Evolutionary conservation across 2,329 filamentous ascomycete species (phyloP).

Genomic region (Pseudonectria foliicola): DNA sequence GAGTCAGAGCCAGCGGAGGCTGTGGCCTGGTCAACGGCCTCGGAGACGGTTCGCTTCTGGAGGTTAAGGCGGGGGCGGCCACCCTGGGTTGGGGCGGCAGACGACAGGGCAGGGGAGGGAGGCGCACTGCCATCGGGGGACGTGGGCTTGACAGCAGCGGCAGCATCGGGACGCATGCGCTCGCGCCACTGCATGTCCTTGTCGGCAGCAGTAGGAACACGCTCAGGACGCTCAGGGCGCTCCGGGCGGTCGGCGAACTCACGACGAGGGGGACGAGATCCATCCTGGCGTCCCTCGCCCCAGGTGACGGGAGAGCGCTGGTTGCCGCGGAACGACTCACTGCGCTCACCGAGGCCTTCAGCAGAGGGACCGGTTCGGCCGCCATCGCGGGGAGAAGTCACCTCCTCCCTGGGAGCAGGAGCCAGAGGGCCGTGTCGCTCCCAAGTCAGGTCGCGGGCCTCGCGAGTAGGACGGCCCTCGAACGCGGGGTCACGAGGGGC

Average conservation of each 20-base stretch:
- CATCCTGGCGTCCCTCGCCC: conserved; percentile 71
- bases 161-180: conserved; percentile 79
- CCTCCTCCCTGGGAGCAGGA: conserved; percentile 52
- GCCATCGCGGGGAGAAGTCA: conserved; percentile 44
- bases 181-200: conserved; percentile 89
- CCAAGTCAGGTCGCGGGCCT: conserved; percentile 77
- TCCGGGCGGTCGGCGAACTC: conserved; percentile 67
- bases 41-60: conserved; percentile 82
- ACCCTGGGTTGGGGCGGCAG: conserved; percentile 41
- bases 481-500: conserved; percentile 55
- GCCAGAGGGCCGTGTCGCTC: conserved; percentile 90
- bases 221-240: conserved; percentile 63
- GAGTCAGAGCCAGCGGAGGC: conserved; percentile 53
- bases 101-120: conserved; percentile 60
- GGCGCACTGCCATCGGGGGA: conserved; percentile 68
- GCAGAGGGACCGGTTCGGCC: conserved; percentile 43
- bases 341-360: conserved; percentile 48
- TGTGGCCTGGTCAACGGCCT: conserved; percentile 47
- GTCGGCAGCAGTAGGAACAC: conserved; percentile 79
- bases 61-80: conserved; percentile 80
- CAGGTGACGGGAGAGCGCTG: conserved; percentile 65
- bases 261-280: conserved; percentile 70
- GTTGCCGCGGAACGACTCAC: conserved; percentile 53
- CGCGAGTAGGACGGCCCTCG: conserved; percentile 59
- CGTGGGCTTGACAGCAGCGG: conserved; percentile 48